Conservation (phyloP, 225 moss, liverwort and hornwort species). For the Pleurozium schreberi region DNA sequence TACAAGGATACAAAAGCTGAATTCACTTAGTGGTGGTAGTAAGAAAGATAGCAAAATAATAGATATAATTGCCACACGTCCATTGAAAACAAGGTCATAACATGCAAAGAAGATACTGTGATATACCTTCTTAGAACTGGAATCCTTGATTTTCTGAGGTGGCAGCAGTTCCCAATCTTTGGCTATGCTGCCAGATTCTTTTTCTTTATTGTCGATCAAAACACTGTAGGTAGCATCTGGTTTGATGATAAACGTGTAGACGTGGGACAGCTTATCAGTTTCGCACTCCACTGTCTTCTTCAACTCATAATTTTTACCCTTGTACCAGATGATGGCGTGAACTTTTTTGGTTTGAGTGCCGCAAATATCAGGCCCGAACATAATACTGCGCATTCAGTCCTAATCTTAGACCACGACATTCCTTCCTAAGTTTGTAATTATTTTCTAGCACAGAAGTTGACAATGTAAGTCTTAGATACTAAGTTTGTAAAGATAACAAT, state of each 20-base stretch:
- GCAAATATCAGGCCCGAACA: constrained; percentile 95
- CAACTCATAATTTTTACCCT: constrained; percentile 73
- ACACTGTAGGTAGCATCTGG: constrained; percentile 83
- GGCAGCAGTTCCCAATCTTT: constrained; percentile 83
- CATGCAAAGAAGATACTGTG: background rate
- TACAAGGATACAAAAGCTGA: background rate
- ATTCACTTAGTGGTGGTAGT: background rate
- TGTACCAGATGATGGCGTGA: constrained; percentile 85
- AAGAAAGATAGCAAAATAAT: background rate
- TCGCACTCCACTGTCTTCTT: constrained; percentile 75
- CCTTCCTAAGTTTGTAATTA: background rate
- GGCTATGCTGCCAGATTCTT: constrained; percentile 69
- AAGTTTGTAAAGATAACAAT: background rate
- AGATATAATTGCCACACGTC: background rate
- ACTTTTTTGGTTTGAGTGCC: constrained; percentile 74
- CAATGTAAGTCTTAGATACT: background rate
- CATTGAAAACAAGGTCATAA: background rate
- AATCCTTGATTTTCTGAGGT: constrained; percentile 56
- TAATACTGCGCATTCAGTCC: constrained; percentile 54
- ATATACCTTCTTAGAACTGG: constrained; percentile 52
- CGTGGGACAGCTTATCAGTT: constrained; percentile 82
- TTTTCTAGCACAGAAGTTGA: background rate
- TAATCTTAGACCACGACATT: background rate
- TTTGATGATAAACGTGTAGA: constrained; percentile 73
- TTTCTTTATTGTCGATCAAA: constrained; percentile 71